phyloP scores from a whole-genome alignment of 768 basidiomycete genomes.

The Kwoniella newhampshirensis region DNA sequence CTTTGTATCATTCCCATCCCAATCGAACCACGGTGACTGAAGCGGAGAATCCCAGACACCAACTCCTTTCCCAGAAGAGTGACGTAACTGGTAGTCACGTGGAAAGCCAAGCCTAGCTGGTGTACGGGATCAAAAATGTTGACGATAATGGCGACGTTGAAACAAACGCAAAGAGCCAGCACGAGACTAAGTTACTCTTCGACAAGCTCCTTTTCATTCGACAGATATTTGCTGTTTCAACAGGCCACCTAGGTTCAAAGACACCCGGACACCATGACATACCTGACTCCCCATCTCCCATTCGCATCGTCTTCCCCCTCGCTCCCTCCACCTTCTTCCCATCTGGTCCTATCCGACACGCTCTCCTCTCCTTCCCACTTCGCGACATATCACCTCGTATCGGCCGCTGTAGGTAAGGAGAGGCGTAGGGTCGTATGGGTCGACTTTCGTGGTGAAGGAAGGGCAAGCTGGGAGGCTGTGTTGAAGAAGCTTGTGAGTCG shows the following conservation, averaged over 20 bases:
- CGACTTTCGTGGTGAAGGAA: slow-evolving; percentile 42
- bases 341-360: slow-evolving; percentile 47
- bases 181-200: too few species aligned
- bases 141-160: too few species aligned
- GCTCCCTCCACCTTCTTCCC: slow-evolving; percentile 37
- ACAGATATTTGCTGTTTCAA: too few species aligned
- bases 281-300: slow-evolving; percentile 34
- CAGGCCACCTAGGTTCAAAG: too few species aligned
- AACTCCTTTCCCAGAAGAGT: too few species aligned
- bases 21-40: too few species aligned
- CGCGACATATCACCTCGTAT: slow-evolving; percentile 39
- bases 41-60: too few species aligned
- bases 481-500: slow-evolving; percentile 47
- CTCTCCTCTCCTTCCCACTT: slow-evolving; percentile 39
- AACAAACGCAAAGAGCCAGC: too few species aligned
- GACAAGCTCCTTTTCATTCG: too few species aligned
- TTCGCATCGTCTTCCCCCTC: slow-evolving; percentile 21
- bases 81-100: too few species aligned
- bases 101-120: too few species aligned
- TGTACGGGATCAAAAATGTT: too few species aligned
- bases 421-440: slow-evolving; percentile 33
- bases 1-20: not conserved
- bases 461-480: slow-evolving; percentile 40
- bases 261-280: slow-evolving; percentile 28
- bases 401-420: slow-evolving; percentile 25